These are phyloP conservation scores for Casaregolazyma lundiana DNA, from an alignment of 1,139 yeast genomes.

Conservation along the genomic window DNA sequence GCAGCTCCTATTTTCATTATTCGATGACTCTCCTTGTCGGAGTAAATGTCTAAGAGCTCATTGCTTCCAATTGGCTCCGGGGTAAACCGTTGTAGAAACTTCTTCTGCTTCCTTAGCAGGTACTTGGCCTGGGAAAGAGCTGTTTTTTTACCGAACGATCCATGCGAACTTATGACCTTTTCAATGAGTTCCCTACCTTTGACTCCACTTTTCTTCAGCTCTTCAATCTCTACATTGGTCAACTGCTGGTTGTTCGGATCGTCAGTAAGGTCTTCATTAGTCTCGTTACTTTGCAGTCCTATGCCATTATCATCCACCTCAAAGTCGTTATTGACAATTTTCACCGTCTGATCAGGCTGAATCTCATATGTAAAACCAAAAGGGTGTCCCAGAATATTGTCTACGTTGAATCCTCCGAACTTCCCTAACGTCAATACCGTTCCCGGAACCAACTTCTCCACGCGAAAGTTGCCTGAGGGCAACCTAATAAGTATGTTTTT, in stretches of 20 bases:
- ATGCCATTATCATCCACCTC: constrained; percentile 29
- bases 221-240: constrained; percentile 71
- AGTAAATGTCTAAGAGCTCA: constrained; percentile 66
- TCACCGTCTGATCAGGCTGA: constrained; percentile 24
- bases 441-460: constrained; percentile 58
- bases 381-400: constrained; percentile 72
- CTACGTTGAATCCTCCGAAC: constrained; percentile 78
- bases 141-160: constrained; percentile 84
- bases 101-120: constrained; percentile 83
- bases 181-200: constrained; percentile 81
- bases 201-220: constrained; percentile 53
- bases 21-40: constrained; percentile 66
- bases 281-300: constrained; percentile 35
- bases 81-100: constrained; percentile 80
- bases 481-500: constrained; percentile 64
- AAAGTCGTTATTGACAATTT: constrained; percentile 25
- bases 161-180: constrained; percentile 76
- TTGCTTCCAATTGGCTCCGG: constrained; percentile 74
- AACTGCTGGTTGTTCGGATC: constrained; percentile 76
- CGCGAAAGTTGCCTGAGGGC: constrained; percentile 76
- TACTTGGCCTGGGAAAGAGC: constrained; percentile 88
- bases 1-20: constrained; percentile 84
- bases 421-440: constrained; percentile 74
- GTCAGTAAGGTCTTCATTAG: constrained; percentile 68
- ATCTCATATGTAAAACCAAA: constrained; percentile 91